phyloP scores from a whole-genome alignment of 2,329 filamentous ascomycete genomes.

The Tolypocladium album region DNA sequence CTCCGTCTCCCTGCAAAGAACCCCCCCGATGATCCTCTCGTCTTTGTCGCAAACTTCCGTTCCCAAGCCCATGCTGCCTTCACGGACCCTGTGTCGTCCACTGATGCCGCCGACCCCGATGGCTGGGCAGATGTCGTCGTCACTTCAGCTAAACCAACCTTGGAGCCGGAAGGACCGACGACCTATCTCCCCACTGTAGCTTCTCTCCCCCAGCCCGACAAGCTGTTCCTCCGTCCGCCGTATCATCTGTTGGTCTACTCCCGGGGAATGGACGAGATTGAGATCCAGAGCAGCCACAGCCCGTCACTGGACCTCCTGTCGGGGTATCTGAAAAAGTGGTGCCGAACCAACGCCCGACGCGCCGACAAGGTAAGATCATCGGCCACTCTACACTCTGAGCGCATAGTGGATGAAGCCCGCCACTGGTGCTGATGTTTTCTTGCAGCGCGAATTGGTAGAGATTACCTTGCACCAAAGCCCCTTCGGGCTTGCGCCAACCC shows the following conservation, averaged over 20 bases:
- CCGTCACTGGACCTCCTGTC: slow-evolving; percentile 31
- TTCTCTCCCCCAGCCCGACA: slow-evolving; percentile 32
- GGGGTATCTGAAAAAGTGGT: slow-evolving; percentile 37
- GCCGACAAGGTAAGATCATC: slow-evolving; percentile 18
- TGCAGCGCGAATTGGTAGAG: slow-evolving; percentile 29
- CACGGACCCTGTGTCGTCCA: background rate
- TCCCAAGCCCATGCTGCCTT: background rate
- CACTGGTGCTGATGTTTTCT: background rate
- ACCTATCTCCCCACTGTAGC: slow-evolving; percentile 27
- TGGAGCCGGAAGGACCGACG: background rate
- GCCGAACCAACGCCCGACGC: slow-evolving; percentile 28
- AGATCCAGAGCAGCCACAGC: slow-evolving; percentile 36
- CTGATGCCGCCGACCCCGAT: slow-evolving; percentile 6
- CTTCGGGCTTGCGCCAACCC: slow-evolving; percentile 31
- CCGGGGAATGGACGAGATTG: slow-evolving; percentile 17
- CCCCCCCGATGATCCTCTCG: background rate
- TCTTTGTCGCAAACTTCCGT: background rate
- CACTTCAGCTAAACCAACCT: background rate
- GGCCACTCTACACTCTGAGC: background rate
- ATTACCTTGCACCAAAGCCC: slow-evolving; percentile 31
- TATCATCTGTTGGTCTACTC: slow-evolving; percentile 32
- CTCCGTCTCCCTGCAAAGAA: background rate
- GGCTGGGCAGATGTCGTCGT: slow-evolving; percentile 1
- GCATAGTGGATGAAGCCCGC: background rate
- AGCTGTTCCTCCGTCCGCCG: slow-evolving; percentile 34